Percentiles rank a stretch among this genome's conserved stretches.
These are phyloP conservation scores for Alternaria triticimaculans DNA, from an alignment of 2,329 filamentous ascomycete species.

Conservation along the genomic window DNA sequence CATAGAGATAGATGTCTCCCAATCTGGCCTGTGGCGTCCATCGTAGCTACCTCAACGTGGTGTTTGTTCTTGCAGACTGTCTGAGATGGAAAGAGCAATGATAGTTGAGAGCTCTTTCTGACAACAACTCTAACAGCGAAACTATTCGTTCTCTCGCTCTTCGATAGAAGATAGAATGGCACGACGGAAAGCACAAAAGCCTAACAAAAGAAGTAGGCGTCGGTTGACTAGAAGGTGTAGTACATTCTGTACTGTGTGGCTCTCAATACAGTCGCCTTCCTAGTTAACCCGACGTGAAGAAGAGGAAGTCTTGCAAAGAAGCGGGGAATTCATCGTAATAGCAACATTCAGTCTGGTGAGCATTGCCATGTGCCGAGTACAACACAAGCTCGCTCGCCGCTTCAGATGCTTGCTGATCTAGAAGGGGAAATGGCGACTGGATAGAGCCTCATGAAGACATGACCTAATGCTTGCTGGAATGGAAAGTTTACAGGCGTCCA, in stretches of 20 bases:
- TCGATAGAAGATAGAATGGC: background rate
- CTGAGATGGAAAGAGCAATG: background rate
- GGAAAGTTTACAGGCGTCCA: background rate
- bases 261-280: background rate
- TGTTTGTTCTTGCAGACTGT: background rate
- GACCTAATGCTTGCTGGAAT: background rate
- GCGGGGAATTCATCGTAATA: background rate
- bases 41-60: background rate
- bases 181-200: background rate
- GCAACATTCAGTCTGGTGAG: background rate
- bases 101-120: background rate
- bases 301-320: background rate
- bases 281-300: background rate
- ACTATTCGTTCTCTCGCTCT: background rate
- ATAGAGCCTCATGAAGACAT: background rate
- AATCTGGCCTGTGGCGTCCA: background rate
- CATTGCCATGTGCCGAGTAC: background rate
- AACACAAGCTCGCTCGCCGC: background rate
- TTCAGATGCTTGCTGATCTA: background rate
- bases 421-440: background rate
- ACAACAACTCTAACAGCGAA: background rate
- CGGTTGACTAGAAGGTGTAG: background rate
- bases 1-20: background rate
- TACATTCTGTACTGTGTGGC: background rate
- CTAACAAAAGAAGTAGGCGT: background rate